phyloP scores from a whole-genome alignment of 2,329 filamentous ascomycete genomes.

The Scedosporium dehoogii region DNA sequence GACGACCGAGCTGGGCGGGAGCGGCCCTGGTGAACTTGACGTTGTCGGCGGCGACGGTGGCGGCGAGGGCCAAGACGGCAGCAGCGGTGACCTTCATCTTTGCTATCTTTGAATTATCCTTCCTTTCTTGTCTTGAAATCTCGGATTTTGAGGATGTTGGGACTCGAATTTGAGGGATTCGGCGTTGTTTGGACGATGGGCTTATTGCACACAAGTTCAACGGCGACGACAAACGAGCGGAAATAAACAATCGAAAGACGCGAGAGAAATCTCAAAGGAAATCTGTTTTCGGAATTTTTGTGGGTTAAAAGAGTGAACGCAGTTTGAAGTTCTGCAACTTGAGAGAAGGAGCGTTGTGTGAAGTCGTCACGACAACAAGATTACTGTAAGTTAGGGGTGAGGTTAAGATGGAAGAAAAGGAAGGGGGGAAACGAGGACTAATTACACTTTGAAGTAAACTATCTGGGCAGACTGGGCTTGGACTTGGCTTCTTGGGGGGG shows the following conservation, averaged over 20 bases:
- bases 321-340: slow-evolving; percentile 5
- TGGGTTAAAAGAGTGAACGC: slow-evolving; percentile 7
- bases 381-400: background rate
- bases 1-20: slow-evolving; percentile 28
- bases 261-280: background rate
- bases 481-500: background rate
- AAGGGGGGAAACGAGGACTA: background rate
- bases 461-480: background rate
- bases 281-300: background rate
- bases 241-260: background rate
- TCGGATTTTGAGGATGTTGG: background rate
- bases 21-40: slow-evolving; percentile 22
- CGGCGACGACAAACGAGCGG: background rate
- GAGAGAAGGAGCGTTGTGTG: background rate
- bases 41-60: slow-evolving; percentile 18
- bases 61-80: slow-evolving; percentile 24
- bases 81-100: slow-evolving; percentile 7
- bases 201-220: background rate
- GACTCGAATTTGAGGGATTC: background rate
- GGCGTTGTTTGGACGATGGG: background rate
- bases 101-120: background rate
- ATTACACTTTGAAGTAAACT: background rate
- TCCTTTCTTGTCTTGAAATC: background rate
- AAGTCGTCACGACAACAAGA: background rate
- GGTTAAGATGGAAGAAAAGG: background rate